These are phyloP conservation scores for Phyllachora maydis DNA, from an alignment of 2,329 filamentous ascomycete genomes.

Conservation along the genomic window DNA sequence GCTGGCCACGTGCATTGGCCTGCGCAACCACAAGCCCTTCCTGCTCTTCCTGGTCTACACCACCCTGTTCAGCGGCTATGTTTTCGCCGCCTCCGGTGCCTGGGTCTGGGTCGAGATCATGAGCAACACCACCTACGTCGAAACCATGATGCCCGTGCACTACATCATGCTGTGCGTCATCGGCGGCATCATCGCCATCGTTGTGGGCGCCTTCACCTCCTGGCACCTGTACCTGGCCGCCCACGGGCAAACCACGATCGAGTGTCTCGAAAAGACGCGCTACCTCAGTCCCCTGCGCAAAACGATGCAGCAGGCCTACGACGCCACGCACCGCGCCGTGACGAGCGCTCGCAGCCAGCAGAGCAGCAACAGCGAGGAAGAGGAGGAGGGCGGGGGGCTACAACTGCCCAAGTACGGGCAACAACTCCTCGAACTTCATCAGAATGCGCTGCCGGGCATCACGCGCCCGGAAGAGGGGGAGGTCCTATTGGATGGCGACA, in stretches of 20 bases:
- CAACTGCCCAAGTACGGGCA: constrained; percentile 40
- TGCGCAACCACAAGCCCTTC: constrained; percentile 92
- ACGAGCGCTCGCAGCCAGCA: no score
- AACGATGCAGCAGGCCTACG: constrained; percentile 43
- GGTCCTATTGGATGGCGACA: constrained; percentile 14
- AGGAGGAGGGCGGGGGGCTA: no score
- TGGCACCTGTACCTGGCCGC: constrained; percentile 79
- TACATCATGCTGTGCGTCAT: constrained; percentile 76
- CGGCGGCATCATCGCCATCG: constrained; percentile 76
- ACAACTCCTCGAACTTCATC: constrained; percentile 62
- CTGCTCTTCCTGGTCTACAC: constrained; percentile 82
- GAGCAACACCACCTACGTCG: constrained; percentile 41
- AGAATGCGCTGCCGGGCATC: constrained; percentile 61
- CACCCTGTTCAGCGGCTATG: constrained; percentile 64
- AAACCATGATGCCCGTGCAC: constrained; percentile 71
- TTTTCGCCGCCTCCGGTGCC: constrained; percentile 52
- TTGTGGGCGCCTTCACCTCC: constrained; percentile 69
- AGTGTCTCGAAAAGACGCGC: constrained; percentile 86
- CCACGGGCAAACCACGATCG: constrained; percentile 78
- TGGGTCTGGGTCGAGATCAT: constrained; percentile 82
- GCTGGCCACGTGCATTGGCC: constrained; percentile 85
- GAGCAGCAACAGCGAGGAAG: constrained; percentile 18
- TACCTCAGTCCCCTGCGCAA: constrained; percentile 68
- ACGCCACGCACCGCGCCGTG: constrained; percentile 31
- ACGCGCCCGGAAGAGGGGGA: constrained; percentile 71